phyloP scores from a whole-genome alignment of 345 rosid genomes.

The Moringa oleifera region DNA sequence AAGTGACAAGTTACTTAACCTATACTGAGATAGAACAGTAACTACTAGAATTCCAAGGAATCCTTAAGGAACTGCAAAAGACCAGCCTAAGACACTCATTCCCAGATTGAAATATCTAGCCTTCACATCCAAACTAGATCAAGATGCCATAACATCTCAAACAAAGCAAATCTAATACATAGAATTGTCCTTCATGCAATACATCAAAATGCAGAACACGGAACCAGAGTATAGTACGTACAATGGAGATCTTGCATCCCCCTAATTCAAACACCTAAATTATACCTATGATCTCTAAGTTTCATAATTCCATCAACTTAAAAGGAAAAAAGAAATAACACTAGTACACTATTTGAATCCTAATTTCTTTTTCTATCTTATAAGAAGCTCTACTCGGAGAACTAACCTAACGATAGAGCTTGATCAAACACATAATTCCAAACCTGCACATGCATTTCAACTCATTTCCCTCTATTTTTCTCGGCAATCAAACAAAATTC shows the following conservation, averaged over 20 bases:
- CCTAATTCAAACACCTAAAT: neutral
- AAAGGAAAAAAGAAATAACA: too few species aligned
- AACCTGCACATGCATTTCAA: neutral
- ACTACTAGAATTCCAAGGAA: neutral
- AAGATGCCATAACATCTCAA: neutral
- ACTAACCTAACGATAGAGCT: slow-evolving; percentile 10
- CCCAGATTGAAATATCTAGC: neutral
- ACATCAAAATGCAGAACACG: too few species aligned
- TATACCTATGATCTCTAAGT: neutral
- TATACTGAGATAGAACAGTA: too few species aligned
- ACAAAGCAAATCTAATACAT: too few species aligned
- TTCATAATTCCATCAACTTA: neutral
- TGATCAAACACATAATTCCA: slow-evolving; percentile 13
- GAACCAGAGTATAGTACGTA: neutral
- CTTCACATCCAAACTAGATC: neutral
- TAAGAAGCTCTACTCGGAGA: slow-evolving; percentile 11
- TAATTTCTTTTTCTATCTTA: neutral
- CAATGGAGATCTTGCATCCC: neutral
- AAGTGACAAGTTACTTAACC: too few species aligned
- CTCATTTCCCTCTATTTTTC: neutral
- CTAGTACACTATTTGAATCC: neutral
- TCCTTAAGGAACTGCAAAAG: neutral
- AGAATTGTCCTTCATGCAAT: neutral
- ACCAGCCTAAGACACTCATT: neutral
- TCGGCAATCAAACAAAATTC: slow-evolving; percentile 6